These are phyloP conservation scores for Elongisporangium senticosum DNA, from an alignment of 352 stramenopile species.

Conservation along the genomic window DNA sequence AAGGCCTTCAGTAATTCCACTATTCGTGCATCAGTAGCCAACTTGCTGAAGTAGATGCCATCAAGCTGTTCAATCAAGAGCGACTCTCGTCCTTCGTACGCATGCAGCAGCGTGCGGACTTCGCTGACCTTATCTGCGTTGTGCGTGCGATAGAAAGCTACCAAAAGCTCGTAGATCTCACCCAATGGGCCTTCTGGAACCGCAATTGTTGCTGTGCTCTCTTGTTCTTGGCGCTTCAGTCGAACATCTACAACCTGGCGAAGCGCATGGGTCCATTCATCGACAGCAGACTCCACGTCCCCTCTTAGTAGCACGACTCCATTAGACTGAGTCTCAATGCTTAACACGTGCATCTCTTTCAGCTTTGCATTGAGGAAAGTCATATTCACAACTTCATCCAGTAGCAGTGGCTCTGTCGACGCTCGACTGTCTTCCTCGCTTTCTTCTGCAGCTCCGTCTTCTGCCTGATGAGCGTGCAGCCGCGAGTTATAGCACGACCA, in stretches of 20 bases:
- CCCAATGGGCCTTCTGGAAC: not conserved
- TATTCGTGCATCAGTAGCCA: conserved; percentile 28
- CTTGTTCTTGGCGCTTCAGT: not conserved
- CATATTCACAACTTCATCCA: conserved; percentile 23
- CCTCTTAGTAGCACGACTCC: conserved; percentile 31
- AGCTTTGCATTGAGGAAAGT: conserved; percentile 24
- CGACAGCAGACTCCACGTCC: conserved; percentile 19
- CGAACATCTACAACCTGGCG: conserved; percentile 13
- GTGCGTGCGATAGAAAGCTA: conserved; percentile 86
- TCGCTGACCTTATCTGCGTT: conserved; percentile 82
- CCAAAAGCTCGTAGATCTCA: conserved; percentile 37
- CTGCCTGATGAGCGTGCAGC: conserved; percentile 12
- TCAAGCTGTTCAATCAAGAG: conserved; percentile 57
- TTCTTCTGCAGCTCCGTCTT: not conserved
- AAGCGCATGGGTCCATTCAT: conserved; percentile 29
- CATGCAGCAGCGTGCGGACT: conserved; percentile 53
- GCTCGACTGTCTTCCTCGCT: not conserved
- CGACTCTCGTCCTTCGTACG: conserved; percentile 48
- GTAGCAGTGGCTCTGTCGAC: conserved; percentile 12
- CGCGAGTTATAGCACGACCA: conserved; percentile 29
- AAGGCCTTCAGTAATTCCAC: conserved; percentile 17
- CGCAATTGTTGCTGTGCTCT: conserved; percentile 1
- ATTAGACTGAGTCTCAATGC: conserved; percentile 29
- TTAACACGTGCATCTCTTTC: conserved; percentile 23
- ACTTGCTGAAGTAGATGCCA: conserved; percentile 48